phyloP scores from a whole-genome alignment of 1,139 yeast species.

The Hansenula anomala region DNA sequence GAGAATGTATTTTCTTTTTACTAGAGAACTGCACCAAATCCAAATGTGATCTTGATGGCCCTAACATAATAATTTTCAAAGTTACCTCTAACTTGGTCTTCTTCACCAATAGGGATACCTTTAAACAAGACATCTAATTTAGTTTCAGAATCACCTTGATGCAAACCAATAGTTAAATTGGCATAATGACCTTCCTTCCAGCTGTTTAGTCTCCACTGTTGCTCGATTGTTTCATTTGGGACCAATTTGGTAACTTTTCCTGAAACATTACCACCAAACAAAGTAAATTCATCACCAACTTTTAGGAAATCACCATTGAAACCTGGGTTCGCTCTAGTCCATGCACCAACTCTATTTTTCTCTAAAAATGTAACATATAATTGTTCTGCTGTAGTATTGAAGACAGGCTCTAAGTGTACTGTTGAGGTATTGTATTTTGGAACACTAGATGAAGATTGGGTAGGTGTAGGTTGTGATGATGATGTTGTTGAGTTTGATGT shows the following conservation, averaged over 20 bases:
- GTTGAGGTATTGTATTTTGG: conserved; percentile 78
- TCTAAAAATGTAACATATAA: conserved; percentile 72
- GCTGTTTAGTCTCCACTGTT: conserved; percentile 82
- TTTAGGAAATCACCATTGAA: conserved; percentile 44
- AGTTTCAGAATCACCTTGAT: conserved; percentile 80
- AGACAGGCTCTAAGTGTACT: conserved; percentile 70
- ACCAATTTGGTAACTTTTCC: conserved; percentile 64
- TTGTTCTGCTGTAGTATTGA: conserved; percentile 86
- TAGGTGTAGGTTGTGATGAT: conserved; percentile 10
- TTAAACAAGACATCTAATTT: conserved; percentile 71
- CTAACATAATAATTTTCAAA: conserved; percentile 86
- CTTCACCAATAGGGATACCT: conserved; percentile 98
- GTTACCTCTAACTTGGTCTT: conserved; percentile 79
- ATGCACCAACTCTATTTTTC: conserved; percentile 73
- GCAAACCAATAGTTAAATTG: conserved; percentile 55
- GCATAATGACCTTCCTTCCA: conserved; percentile 89
- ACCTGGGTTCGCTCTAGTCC: conserved; percentile 75
- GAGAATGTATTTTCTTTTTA: no score
- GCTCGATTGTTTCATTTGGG: conserved; percentile 54
- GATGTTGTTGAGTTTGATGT: conserved; percentile 11
- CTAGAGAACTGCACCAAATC: conserved; percentile 76
- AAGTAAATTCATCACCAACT: conserved; percentile 58
- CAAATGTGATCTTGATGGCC: conserved; percentile 86
- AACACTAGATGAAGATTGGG: conserved; percentile 25
- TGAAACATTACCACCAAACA: conserved; percentile 86